Conservation (phyloP, 164 flowering plant genomes). For the Cinnamomum chago region DNA sequence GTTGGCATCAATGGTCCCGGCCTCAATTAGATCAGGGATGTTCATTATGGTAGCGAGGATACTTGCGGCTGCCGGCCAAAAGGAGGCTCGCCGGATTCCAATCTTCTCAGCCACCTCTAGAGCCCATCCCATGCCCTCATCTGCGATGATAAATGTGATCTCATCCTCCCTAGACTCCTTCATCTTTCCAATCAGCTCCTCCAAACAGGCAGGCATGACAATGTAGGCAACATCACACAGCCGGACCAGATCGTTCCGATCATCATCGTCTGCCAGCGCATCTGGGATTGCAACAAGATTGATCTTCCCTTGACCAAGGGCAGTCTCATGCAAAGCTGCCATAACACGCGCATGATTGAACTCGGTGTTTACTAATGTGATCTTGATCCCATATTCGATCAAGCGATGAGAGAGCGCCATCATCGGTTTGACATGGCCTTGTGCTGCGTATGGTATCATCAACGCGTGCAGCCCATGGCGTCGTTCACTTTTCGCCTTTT, state of each 20-base stretch:
- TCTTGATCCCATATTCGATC: constrained; percentile 21
- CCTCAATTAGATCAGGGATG: constrained; percentile 14
- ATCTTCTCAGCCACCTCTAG: constrained; percentile 13
- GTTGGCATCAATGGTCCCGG: constrained; percentile 6
- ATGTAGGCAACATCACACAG: neutral
- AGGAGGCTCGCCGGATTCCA: constrained; percentile 11
- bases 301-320: constrained; percentile 2
- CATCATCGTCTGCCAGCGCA: constrained; percentile 9
- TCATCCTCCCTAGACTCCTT: neutral
- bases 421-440: constrained; percentile 26
- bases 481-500: neutral
- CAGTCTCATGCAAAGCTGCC: neutral
- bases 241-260: constrained; percentile 4
- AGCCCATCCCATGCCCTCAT: constrained; percentile 4
- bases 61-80: constrained; percentile 7
- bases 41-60: neutral
- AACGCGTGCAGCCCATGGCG: constrained; percentile 24
- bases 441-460: constrained; percentile 24
- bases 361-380: constrained; percentile 17
- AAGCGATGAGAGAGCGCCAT: constrained; percentile 26
- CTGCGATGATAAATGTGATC: constrained; percentile 17
- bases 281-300: constrained; percentile 17
- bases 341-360: neutral
- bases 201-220: neutral
- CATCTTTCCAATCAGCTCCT: constrained; percentile 13